Conservation (phyloP, 257 asterid genomes). For the Ilex asprella region DNA sequence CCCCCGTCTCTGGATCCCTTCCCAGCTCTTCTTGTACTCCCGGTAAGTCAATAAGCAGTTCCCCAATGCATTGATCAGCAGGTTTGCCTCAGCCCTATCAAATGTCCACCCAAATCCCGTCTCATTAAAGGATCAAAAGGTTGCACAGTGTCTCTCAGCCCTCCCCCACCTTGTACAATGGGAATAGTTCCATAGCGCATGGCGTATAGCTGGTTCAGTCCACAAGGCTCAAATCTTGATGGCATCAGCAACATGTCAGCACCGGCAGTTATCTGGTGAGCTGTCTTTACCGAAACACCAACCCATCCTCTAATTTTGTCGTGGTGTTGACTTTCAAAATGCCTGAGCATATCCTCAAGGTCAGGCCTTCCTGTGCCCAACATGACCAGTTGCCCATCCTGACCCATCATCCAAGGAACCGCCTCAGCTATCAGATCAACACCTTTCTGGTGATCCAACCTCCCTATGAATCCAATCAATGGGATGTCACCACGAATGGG, state of each 20-base stretch:
- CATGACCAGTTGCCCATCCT: conserved; percentile 83
- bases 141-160: conserved; percentile 81
- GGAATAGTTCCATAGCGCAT: conserved; percentile 89
- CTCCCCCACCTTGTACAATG: conserved; percentile 92
- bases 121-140: conserved; percentile 76
- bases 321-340: conserved; percentile 52
- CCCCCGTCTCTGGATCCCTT: conserved; percentile 80
- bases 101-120: conserved; percentile 94
- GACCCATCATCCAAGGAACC: conserved; percentile 87
- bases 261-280: conserved; percentile 90
- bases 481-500: conserved; percentile 60
- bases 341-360: conserved; percentile 70
- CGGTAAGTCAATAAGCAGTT: conserved; percentile 75
- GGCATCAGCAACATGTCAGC: conserved; percentile 87
- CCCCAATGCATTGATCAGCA: conserved; percentile 60
- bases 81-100: conserved; percentile 43
- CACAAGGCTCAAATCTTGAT: conserved; percentile 94
- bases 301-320: conserved; percentile 85
- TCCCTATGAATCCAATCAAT: conserved; percentile 80
- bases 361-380: conserved; percentile 82
- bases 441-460: conserved; percentile 90
- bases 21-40: conserved; percentile 77
- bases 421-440: conserved; percentile 87
- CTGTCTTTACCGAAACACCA: conserved; percentile 79
- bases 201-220: conserved; percentile 92